A percentile compares a stretch with the other conserved stretches of the same genome.
Conservation (phyloP, 2,329 filamentous ascomycete genomes). For the Beauveria caledonica region DNA sequence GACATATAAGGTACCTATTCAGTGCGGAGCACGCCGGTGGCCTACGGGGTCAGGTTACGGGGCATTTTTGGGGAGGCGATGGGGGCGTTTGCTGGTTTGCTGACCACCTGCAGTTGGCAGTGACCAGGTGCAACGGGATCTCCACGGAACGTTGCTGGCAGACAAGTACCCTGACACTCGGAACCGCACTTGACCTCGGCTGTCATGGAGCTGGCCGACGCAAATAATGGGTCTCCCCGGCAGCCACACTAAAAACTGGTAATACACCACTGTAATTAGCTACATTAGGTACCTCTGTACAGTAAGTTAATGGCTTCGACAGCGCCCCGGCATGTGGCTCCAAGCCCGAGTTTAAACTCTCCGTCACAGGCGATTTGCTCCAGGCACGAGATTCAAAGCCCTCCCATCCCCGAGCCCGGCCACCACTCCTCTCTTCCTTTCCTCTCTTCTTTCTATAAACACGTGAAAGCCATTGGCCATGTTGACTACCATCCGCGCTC, state of each 20-base stretch:
- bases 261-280: too few relatives aligned
- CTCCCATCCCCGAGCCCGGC: not conserved
- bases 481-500: constrained; percentile 27
- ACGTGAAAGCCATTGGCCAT: constrained; percentile 22
- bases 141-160: not conserved
- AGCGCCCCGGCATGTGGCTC: not conserved
- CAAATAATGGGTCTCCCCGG: constrained; percentile 2
- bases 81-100: too few relatives aligned
- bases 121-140: not conserved
- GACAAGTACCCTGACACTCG: not conserved
- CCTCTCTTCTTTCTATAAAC: constrained; percentile 2
- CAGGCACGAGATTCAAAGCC: constrained; percentile 4
- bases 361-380: constrained; percentile 7
- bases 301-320: too few relatives aligned
- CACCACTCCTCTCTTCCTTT: not conserved
- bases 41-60: not conserved
- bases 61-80: not conserved
- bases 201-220: constrained; percentile 8
- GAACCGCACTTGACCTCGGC: constrained; percentile 5
- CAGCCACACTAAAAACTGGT: not conserved
- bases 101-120: too few relatives aligned
- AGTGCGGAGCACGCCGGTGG: constrained; percentile 10
- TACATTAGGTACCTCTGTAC: too few relatives aligned
- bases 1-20: too few relatives aligned
- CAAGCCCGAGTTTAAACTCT: not conserved